phyloP scores from a whole-genome alignment of 352 stramenopile species.

The Phytophthora aleatoria region DNA sequence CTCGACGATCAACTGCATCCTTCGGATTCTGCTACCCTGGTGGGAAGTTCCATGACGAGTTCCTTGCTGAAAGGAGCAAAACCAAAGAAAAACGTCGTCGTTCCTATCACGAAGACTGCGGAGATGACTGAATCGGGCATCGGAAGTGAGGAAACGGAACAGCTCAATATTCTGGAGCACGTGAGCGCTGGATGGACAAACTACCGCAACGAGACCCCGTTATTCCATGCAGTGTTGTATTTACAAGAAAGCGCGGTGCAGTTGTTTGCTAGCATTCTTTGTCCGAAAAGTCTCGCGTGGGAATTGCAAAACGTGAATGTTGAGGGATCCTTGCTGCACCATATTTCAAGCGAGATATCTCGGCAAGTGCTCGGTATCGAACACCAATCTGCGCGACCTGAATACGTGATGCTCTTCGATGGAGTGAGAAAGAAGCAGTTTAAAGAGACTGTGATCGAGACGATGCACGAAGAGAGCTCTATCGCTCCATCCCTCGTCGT shows the following conservation, averaged over 20 bases:
- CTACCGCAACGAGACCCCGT: constrained; percentile 63
- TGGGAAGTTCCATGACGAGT: constrained; percentile 13
- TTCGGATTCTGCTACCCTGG: constrained; percentile 13
- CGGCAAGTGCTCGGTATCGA: constrained; percentile 42
- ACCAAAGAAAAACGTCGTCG: constrained; percentile 25
- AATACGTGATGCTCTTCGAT: constrained; percentile 83
- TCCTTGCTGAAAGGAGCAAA: constrained; percentile 20
- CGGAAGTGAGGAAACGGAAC: constrained; percentile 6
- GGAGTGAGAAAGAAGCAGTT: constrained; percentile 58
- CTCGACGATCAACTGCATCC: constrained; percentile 46
- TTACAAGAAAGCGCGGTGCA: constrained; percentile 50
- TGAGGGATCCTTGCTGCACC: constrained; percentile 71
- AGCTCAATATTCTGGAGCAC: constrained; percentile 31
- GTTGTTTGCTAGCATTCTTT: constrained; percentile 44
- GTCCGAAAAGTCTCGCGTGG: constrained; percentile 46
- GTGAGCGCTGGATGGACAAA: constrained; percentile 63
- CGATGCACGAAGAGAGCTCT: constrained; percentile 71
- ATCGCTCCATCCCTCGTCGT: constrained; percentile 56
- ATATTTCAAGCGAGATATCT: constrained; percentile 51
- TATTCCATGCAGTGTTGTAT: constrained; percentile 68
- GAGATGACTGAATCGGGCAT: not conserved
- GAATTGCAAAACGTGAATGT: constrained; percentile 70
- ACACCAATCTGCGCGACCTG: constrained; percentile 32
- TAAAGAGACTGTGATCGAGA: constrained; percentile 77
- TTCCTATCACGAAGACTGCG: constrained; percentile 22